These are phyloP conservation scores for Psidium guajava DNA, from an alignment of 345 rosid species.

Conservation along the genomic window DNA sequence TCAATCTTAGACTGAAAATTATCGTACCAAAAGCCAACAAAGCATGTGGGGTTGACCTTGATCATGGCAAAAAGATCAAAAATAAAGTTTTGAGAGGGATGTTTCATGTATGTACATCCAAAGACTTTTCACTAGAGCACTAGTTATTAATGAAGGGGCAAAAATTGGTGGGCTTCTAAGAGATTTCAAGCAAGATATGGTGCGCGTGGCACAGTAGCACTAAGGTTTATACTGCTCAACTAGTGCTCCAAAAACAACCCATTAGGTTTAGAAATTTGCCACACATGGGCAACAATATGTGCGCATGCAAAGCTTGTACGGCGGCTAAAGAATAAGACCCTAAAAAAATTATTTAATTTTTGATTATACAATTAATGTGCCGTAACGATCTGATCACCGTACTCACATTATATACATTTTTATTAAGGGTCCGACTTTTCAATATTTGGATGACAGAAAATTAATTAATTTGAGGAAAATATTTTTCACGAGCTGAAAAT, in stretches of 20 bases:
- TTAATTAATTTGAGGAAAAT: too few relatives aligned
- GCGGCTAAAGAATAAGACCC: slow-evolving; percentile 46
- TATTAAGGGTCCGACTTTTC: too few relatives aligned
- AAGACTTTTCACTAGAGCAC: background rate
- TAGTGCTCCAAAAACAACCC: background rate
- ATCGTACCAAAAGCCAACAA: background rate
- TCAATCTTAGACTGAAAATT: background rate
- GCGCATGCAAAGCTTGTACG: slow-evolving; percentile 45
- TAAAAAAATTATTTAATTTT: background rate
- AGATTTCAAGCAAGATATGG: background rate
- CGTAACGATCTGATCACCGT: background rate
- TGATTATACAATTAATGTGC: background rate
- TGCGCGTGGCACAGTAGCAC: slow-evolving; percentile 92
- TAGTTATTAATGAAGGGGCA: background rate
- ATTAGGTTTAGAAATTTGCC: background rate
- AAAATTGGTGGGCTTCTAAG: background rate
- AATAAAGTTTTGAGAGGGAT: background rate
- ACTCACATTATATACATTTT: background rate
- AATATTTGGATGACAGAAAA: too few relatives aligned
- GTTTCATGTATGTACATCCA: background rate
- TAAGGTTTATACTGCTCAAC: slow-evolving; percentile 5
- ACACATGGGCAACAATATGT: slow-evolving; percentile 25
- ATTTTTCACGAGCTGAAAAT: too few relatives aligned
- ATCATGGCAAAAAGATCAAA: background rate
- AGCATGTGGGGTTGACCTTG: background rate